Evolutionary conservation across 2,329 filamentous ascomycete species (phyloP), one percentile per base, ranked within the genome.

Genomic region (Colletotrichum plurivorum): DNA sequence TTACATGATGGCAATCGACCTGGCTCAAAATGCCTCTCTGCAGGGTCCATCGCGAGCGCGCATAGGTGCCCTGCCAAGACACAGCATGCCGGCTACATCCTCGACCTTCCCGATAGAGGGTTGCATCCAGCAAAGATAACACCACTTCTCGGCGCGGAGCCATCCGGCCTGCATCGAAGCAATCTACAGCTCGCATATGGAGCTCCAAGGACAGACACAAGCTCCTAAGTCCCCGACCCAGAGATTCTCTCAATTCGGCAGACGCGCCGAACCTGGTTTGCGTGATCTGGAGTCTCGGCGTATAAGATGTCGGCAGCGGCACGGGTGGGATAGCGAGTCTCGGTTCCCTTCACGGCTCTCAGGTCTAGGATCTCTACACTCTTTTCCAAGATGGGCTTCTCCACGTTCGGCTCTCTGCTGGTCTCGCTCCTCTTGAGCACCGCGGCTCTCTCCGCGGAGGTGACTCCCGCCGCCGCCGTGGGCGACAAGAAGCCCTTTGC

Each of bases 71-170:
- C 16, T 45, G 58, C 48, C 58, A 53, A 61, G 58, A 15, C 13
- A n/a, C 36, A 22, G 15, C 18, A 15, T 51, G 58, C 48, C 31
- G 15, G 4, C 20, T 20, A 25, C 31, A 41, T 15, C 6, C 22
- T 43, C 58, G 48, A 36, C 46, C 36, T 45, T 61, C 48, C 58
- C 22, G 58, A 52, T 52, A 43, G 22, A 43, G 36, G 20, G 22
- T 61, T 52, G 18, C 48, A 45, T 53, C 10, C 9, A 27, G 36
- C 36, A 25, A 20, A 53, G 20, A 61, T 45, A 49, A 25, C 57
- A 41, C 58, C 46, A 43, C 53, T 61, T 45, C 16, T 45, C 36
- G 49, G 36, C 22, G 16, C 36, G 36, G 52, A 43, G 39, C 36
- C 6, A 16, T 25, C 20, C 16, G 27, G 6, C 20, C 46, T 16